Conservation (phyloP, 352 stramenopile species). For the Nothophytophthora sp. region DNA sequence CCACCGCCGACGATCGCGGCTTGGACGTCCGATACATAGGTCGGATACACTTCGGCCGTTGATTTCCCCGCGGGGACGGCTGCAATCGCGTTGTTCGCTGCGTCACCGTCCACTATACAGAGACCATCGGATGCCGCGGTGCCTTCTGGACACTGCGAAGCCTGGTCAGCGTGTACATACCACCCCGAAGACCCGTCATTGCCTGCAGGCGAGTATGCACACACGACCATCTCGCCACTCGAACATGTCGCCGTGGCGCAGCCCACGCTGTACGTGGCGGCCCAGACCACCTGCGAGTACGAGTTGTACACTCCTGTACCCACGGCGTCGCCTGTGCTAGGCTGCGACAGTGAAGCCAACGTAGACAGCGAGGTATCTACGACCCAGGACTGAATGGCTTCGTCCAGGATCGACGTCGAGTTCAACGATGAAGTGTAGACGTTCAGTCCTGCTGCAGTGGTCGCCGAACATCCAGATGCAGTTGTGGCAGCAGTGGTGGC, state of each 20-base stretch:
- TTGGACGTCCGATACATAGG: conserved; percentile 52
- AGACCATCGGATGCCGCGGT: conserved; percentile 42
- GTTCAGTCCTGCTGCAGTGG: conserved; percentile 44
- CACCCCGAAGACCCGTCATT: conserved; percentile 58
- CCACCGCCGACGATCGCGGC: conserved; percentile 37
- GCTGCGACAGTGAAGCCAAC: conserved; percentile 31
- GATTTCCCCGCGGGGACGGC: conserved; percentile 53
- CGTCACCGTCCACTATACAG: conserved; percentile 54
- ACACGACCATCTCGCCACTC: conserved; percentile 47
- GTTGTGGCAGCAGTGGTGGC: conserved; percentile 39
- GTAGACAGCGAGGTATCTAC: conserved; percentile 37
- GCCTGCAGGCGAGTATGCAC: conserved; percentile 58
- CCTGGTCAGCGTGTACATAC: conserved; percentile 54
- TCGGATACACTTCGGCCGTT: conserved; percentile 54
- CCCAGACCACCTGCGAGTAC: conserved; percentile 78
- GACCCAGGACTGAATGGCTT: conserved; percentile 58
- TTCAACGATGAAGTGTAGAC: conserved; percentile 34
- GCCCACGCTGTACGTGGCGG: conserved; percentile 59
- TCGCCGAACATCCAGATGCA: conserved; percentile 38
- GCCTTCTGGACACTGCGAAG: conserved; percentile 44
- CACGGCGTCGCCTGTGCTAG: conserved; percentile 44
- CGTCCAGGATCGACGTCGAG: conserved; percentile 40
- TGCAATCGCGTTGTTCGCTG: conserved; percentile 54
- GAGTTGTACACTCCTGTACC: conserved; percentile 67
- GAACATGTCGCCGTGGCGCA: conserved; percentile 59